These are phyloP conservation scores for Aspergillus clavatus DNA, from an alignment of 2,329 filamentous ascomycete species.

Conservation along the genomic window DNA sequence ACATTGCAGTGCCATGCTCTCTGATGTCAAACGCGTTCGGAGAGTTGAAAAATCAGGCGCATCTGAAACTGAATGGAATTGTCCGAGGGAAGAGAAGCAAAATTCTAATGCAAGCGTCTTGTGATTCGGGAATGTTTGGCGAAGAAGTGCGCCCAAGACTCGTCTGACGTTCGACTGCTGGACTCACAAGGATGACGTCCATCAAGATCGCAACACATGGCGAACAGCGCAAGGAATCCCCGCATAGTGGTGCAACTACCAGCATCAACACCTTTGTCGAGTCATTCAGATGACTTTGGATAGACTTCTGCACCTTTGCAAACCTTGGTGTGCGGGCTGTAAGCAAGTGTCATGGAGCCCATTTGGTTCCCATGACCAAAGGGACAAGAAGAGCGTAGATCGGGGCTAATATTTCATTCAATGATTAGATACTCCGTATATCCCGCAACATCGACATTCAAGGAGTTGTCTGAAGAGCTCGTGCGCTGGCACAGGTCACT, in stretches of 20 bases:
- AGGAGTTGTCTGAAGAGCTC: too few species aligned
- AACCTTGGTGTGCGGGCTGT: too few species aligned
- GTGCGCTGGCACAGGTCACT: not conserved
- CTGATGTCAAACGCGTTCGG: slow-evolving; percentile 1
- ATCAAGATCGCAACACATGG: not conserved
- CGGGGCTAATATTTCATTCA: too few species aligned
- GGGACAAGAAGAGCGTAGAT: too few species aligned
- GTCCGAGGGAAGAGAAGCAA: not conserved
- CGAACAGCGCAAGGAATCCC: not conserved
- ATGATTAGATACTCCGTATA: too few species aligned
- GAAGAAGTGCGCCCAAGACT: too few species aligned
- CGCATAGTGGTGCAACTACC: not conserved
- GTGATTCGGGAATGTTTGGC: not conserved
- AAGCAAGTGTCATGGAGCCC: too few species aligned
- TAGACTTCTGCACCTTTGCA: not conserved
- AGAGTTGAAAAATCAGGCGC: not conserved
- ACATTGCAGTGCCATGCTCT: not conserved
- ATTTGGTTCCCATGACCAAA: too few species aligned
- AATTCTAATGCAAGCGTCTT: not conserved
- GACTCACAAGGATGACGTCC: not conserved
- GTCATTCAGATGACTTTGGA: not conserved
- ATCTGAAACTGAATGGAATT: not conserved
- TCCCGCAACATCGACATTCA: too few species aligned
- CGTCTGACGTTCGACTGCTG: too few species aligned
- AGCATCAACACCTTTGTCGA: not conserved